phyloP scores from a whole-genome alignment of 1,139 yeast genomes.

The Debaryomyces singareniensis region DNA sequence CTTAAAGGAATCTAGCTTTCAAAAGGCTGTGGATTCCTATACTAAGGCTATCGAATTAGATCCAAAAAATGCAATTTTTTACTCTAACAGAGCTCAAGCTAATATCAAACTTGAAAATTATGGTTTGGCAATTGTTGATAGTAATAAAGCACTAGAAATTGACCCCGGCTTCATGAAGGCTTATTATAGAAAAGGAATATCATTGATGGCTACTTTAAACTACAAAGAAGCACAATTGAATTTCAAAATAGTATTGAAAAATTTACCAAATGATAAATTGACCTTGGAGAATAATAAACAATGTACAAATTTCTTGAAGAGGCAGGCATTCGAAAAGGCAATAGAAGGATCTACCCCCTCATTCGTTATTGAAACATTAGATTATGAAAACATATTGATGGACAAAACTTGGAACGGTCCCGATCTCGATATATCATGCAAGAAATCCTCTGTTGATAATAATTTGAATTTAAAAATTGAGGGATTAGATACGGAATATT shows the following conservation, averaged over 20 bases:
- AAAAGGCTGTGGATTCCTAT: slow-evolving; percentile 64
- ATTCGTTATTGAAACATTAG: slow-evolving; percentile 32
- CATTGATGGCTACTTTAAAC: slow-evolving; percentile 69
- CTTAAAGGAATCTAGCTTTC: slow-evolving; percentile 56
- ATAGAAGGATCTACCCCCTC: slow-evolving; percentile 59
- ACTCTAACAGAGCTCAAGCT: slow-evolving; percentile 86
- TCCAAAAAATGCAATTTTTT: slow-evolving; percentile 63
- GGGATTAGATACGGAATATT: slow-evolving; percentile 44
- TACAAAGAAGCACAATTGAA: slow-evolving; percentile 71
- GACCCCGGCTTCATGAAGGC: slow-evolving; percentile 73
- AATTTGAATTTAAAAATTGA: slow-evolving; percentile 19
- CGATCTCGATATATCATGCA: slow-evolving; percentile 34
- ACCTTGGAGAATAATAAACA: slow-evolving; percentile 62
- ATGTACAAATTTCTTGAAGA: slow-evolving; percentile 61
- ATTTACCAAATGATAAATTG: slow-evolving; percentile 63
- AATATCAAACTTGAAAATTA: slow-evolving; percentile 80
- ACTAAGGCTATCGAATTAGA: slow-evolving; percentile 73
- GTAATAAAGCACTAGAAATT: slow-evolving; percentile 61
- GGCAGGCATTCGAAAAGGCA: slow-evolving; percentile 80
- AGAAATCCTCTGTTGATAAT: slow-evolving; percentile 13
- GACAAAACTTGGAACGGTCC: slow-evolving; percentile 69
- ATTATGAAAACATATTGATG: slow-evolving; percentile 45
- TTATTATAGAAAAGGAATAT: slow-evolving; percentile 77
- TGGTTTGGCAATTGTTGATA: slow-evolving; percentile 77
- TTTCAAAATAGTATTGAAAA: slow-evolving; percentile 56